These are phyloP conservation scores for Nannochloris sp. DNA, from an alignment of 139 green algal species.

Conservation along the genomic window DNA sequence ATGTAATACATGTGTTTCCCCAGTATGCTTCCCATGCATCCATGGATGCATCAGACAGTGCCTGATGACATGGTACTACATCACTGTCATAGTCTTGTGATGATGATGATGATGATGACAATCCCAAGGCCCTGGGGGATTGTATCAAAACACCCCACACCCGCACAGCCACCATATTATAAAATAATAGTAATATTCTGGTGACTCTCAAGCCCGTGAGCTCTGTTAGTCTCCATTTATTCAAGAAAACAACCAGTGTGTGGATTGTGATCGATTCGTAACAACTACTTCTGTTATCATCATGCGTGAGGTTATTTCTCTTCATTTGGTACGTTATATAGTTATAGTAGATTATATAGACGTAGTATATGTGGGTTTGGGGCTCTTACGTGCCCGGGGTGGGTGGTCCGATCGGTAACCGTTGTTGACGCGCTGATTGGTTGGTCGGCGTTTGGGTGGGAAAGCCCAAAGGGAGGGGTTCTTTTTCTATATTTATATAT, in stretches of 20 bases:
- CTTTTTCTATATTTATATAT: too few species aligned
- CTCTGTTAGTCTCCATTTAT: slow-evolving; percentile 18
- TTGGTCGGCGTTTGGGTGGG: too few species aligned
- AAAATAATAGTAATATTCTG: slow-evolving; percentile 2
- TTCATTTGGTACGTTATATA: slow-evolving; percentile 73
- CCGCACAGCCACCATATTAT: background rate
- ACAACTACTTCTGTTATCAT: background rate
- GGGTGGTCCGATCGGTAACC: background rate
- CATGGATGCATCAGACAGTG: too few species aligned
- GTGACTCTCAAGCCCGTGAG: slow-evolving; percentile 25
- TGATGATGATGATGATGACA: too few species aligned
- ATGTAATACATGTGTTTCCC: too few species aligned
- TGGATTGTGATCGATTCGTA: background rate
- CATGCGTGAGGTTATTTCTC: slow-evolving; percentile 96
- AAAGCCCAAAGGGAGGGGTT: too few species aligned
- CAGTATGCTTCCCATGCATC: too few species aligned
- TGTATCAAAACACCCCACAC: too few species aligned
- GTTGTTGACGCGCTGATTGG: too few species aligned
- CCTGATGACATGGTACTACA: too few species aligned
- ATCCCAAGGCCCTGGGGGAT: too few species aligned
- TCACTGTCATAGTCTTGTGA: too few species aligned
- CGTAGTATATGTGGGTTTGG: background rate
- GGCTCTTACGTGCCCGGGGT: background rate
- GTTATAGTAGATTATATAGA: background rate
- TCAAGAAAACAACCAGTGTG: background rate